A percentile compares a stretch with the other conserved stretches of the same genome.
Evolutionary conservation across 2,329 filamentous ascomycete species (phyloP).

Genomic region (Ceratocystis eucalypticola): DNA sequence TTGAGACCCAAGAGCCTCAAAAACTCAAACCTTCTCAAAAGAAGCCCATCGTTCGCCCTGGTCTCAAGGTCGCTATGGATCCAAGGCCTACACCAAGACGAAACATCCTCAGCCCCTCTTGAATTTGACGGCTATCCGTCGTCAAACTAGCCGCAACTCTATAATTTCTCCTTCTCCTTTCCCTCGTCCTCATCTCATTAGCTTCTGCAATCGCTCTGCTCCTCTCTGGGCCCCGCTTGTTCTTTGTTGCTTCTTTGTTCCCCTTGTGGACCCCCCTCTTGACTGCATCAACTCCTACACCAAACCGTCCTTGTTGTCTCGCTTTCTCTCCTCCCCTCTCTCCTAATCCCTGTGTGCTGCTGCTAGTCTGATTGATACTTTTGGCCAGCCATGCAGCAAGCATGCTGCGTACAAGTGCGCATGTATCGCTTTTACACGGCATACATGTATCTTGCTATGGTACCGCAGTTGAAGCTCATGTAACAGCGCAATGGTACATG

Average conservation of each 20-base stretch:
- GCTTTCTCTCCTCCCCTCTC: not conserved
- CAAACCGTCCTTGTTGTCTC: not conserved
- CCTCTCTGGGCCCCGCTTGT: not conserved
- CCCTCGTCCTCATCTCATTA: not conserved
- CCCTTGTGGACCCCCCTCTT: not conserved
- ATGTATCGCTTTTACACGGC: not conserved
- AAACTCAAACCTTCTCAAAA: not conserved
- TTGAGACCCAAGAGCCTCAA: not conserved
- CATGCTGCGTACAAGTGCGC: not conserved
- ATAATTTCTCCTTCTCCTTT: not conserved
- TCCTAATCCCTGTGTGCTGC: not conserved
- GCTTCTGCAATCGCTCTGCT: not conserved
- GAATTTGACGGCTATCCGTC: not conserved
- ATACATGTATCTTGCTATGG: not conserved
- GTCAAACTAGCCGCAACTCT: not conserved
- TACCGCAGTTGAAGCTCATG: too few relatives aligned
- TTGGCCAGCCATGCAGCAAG: not conserved
- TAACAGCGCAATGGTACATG: too few relatives aligned
- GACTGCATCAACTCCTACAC: not conserved
- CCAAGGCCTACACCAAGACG: not conserved
- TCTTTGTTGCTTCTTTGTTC: constrained; percentile 2
- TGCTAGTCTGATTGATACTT: not conserved
- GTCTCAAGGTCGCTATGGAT: not conserved
- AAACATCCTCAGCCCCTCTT: not conserved
- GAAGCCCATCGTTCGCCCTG: not conserved